Conservation (phyloP, 2,329 filamentous ascomycete genomes). For the Fusarium sp. region DNA sequence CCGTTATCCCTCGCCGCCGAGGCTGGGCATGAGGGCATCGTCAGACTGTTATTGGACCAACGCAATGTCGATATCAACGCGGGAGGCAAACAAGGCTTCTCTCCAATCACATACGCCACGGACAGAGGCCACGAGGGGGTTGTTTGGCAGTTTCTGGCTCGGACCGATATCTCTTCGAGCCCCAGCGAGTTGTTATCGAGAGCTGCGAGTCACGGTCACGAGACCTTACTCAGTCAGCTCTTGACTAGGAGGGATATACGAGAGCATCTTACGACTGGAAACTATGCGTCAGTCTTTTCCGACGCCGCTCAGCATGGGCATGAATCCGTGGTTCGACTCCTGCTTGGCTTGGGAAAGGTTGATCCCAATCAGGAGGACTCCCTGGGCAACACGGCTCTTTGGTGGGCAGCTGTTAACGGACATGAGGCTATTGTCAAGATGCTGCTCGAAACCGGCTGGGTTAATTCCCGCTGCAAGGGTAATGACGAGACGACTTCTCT, state of each 20-base stretch:
- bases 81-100: too few relatives aligned
- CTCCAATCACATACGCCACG: neutral
- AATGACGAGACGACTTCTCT: neutral
- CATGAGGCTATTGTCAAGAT: neutral
- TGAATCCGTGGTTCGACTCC: neutral
- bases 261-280: neutral
- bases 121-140: neutral
- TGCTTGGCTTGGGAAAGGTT: neutral
- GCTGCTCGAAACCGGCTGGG: neutral
- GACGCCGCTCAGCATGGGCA: neutral
- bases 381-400: neutral
- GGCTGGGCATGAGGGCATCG: neutral
- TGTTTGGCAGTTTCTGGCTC: constrained; percentile 1
- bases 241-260: neutral
- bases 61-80: neutral
- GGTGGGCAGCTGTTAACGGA: neutral
- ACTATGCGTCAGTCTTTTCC: neutral
- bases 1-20: neutral
- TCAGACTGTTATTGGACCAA: neutral
- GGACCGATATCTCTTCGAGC: neutral
- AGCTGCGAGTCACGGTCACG: neutral
- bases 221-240: neutral
- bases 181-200: neutral
- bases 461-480: neutral
- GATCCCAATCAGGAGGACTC: neutral